Evolutionary conservation across 345 rosid genomes (phyloP).

Genomic region (Turritis glabra): DNA sequence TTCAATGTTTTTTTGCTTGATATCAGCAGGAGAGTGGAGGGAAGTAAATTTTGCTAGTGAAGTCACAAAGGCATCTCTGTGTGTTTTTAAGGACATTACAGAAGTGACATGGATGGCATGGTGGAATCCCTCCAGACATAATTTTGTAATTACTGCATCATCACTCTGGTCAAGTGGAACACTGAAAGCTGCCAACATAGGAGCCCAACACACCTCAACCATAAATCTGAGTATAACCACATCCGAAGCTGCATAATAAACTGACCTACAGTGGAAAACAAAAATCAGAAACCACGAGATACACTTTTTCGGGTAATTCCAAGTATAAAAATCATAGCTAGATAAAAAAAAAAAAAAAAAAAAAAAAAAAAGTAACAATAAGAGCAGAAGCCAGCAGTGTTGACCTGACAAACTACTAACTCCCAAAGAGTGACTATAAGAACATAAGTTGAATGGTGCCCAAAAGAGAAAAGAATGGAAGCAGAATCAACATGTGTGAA

Average conservation of each 20-base stretch:
- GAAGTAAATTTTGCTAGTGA: conserved; percentile 98
- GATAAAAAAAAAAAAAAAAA: not conserved
- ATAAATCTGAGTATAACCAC: conserved; percentile 93
- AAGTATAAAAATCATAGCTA: not conserved
- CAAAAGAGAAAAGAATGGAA: conserved; percentile 14
- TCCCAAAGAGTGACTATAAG: conserved; percentile 8
- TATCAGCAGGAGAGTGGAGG: conserved; percentile 97
- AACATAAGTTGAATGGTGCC: conserved; percentile 22
- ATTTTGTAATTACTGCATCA: conserved; percentile 76
- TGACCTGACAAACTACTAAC: conserved; percentile 23
- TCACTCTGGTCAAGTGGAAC: conserved; percentile 99
- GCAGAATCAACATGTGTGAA: conserved; percentile 19
- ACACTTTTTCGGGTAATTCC: not conserved
- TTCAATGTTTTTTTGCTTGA: conserved; percentile 88
- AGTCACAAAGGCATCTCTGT: conserved; percentile 98
- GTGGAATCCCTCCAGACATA: conserved; percentile 96
- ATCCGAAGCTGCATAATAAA: conserved; percentile 99
- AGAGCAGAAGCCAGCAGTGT: not conserved
- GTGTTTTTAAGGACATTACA: conserved; percentile 99
- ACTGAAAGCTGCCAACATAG: conserved; percentile 99
- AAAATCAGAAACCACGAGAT: conserved; percentile 31
- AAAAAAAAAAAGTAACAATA: not conserved
- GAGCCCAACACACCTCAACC: conserved; percentile 99
- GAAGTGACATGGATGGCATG: conserved; percentile 94
- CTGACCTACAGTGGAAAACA: conserved; percentile 78